These are phyloP conservation scores for Solanum etuberosum DNA, from an alignment of 257 asterid genomes.

Conservation along the genomic window DNA sequence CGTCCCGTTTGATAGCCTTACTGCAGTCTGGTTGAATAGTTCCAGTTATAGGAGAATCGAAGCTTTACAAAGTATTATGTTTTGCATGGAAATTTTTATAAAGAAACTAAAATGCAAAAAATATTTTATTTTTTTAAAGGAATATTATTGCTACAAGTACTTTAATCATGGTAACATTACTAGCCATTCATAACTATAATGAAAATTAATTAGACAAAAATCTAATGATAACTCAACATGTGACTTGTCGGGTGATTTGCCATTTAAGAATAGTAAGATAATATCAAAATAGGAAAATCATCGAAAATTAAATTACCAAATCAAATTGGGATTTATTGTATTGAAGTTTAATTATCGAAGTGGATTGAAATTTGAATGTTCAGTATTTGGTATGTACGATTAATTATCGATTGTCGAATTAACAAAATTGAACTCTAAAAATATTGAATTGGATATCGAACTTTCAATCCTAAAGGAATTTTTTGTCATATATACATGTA, in stretches of 20 bases:
- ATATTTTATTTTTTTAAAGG: background rate
- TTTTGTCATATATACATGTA: background rate
- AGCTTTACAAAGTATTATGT: background rate
- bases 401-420: too few species aligned
- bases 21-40: background rate
- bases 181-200: background rate
- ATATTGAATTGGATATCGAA: too few species aligned
- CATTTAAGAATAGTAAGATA: background rate
- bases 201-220: background rate
- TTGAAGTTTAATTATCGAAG: background rate
- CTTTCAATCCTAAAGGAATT: too few species aligned
- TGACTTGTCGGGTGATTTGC: background rate
- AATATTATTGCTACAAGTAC: background rate
- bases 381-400: background rate
- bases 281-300: background rate
- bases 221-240: background rate
- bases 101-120: background rate
- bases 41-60: background rate
- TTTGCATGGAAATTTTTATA: background rate
- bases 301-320: background rate
- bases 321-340: background rate
- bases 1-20: background rate
- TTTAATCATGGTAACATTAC: background rate
- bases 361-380: background rate
- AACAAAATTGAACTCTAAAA: too few species aligned